Percentiles rank a stretch among this genome's conserved stretches.
phyloP scores from a whole-genome alignment of 495 filamentous ascomycete species.

The Daldinia caldariorum region DNA sequence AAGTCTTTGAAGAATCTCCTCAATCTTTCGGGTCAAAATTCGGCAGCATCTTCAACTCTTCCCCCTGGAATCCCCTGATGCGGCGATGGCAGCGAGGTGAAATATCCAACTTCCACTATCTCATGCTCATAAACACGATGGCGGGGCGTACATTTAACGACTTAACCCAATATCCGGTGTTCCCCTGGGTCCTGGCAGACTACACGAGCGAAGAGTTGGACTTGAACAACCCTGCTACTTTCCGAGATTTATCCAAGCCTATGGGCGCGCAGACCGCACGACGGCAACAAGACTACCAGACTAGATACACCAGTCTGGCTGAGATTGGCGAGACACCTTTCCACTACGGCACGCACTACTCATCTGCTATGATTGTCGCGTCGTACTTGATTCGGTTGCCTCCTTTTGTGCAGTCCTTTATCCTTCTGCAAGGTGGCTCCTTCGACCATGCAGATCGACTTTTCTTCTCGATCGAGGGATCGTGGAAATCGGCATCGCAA shows the following conservation, averaged over 20 bases:
- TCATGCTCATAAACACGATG: slow-evolving; percentile 98
- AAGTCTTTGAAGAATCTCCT: slow-evolving; percentile 80
- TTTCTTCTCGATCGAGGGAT: slow-evolving; percentile 91
- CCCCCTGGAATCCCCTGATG: slow-evolving; percentile 80
- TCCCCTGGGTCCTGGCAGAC: slow-evolving; percentile 95
- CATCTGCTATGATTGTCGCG: slow-evolving; percentile 97
- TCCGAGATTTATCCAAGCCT: slow-evolving; percentile 91
- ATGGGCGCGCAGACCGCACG: slow-evolving; percentile 91
- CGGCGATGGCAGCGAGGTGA: slow-evolving; percentile 92
- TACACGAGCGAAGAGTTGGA: slow-evolving; percentile 97
- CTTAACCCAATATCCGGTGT: slow-evolving; percentile 96
- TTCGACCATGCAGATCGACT: slow-evolving; percentile 96
- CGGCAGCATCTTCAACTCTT: slow-evolving; percentile 90
- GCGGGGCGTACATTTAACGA: slow-evolving; percentile 98
- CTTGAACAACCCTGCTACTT: slow-evolving; percentile 80
- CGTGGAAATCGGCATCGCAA: slow-evolving; percentile 89
- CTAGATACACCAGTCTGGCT: slow-evolving; percentile 85
- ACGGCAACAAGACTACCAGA: slow-evolving; percentile 78
- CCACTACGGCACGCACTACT: slow-evolving; percentile 98
- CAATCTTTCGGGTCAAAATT: slow-evolving; percentile 90
- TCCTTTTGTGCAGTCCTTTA: slow-evolving; percentile 94
- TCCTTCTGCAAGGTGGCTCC: slow-evolving; percentile 95
- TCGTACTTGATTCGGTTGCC: slow-evolving; percentile 95
- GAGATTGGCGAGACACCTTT: slow-evolving; percentile 94
- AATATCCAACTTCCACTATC: slow-evolving; percentile 97